A percentile compares a stretch with the other conserved stretches of the same genome.
phyloP scores from a whole-genome alignment of 352 stramenopile species.

The Pythium guiyangense region DNA sequence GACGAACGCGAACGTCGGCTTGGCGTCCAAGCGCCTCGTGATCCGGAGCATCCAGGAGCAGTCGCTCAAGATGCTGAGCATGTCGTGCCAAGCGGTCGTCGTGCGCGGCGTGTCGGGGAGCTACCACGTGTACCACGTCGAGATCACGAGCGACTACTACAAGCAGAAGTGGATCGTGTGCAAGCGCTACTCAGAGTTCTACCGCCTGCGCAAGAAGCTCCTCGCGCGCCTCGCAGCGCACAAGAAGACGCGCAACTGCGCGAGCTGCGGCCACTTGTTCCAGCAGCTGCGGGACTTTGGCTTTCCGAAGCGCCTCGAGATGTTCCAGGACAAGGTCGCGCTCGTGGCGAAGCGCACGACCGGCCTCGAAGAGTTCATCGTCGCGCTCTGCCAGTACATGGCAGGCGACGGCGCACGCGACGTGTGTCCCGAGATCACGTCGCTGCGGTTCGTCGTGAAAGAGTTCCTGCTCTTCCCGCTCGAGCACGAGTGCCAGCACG shows the following conservation, averaged over 20 bases:
- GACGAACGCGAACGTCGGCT: slow-evolving; percentile 18
- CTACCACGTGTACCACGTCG: slow-evolving; percentile 84
- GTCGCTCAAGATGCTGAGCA: slow-evolving; percentile 70
- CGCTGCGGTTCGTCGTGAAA: slow-evolving; percentile 69
- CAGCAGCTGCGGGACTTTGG: slow-evolving; percentile 61
- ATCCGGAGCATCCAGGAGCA: slow-evolving; percentile 73
- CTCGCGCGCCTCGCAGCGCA: slow-evolving; percentile 54
- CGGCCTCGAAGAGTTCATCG: slow-evolving; percentile 75
- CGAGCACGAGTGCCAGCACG: slow-evolving; percentile 76
- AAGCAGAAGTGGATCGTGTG: slow-evolving; percentile 88
- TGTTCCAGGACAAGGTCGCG: slow-evolving; percentile 64
- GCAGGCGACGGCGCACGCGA: slow-evolving; percentile 34
- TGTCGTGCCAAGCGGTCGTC: slow-evolving; percentile 66
- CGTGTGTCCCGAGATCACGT: slow-evolving; percentile 61
- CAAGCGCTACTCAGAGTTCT: slow-evolving; percentile 88
- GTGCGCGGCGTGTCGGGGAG: slow-evolving; percentile 69
- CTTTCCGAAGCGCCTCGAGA: slow-evolving; percentile 67
- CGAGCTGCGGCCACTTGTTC: slow-evolving; percentile 46
- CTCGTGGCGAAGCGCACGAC: slow-evolving; percentile 61
- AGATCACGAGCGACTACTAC: slow-evolving; percentile 87
- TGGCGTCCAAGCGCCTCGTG: slow-evolving; percentile 63
- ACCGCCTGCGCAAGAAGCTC: slow-evolving; percentile 72
- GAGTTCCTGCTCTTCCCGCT: slow-evolving; percentile 82
- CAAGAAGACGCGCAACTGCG: slow-evolving; percentile 47
- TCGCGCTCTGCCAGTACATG: slow-evolving; percentile 73